These are phyloP conservation scores for Magnolia changhungtana DNA, from an alignment of 164 flowering plant genomes.

Conservation along the genomic window DNA sequence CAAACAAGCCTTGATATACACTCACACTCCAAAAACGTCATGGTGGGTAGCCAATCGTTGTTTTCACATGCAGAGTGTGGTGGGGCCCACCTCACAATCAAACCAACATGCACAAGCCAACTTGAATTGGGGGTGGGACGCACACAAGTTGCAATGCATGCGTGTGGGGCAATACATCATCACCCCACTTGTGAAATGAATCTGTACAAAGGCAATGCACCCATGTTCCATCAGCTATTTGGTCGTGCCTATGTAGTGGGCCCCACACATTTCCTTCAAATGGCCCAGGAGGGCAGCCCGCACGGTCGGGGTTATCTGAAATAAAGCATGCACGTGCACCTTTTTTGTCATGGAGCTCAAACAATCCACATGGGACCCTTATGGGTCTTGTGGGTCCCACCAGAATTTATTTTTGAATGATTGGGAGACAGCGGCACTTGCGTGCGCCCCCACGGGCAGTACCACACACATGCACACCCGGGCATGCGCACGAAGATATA, in stretches of 20 bases:
- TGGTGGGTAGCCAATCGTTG: slow-evolving; percentile 21
- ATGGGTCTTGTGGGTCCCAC: slow-evolving; percentile 3
- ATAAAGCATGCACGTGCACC: slow-evolving; percentile 9
- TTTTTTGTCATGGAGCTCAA: not conserved
- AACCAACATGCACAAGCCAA: not conserved
- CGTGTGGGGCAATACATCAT: not conserved
- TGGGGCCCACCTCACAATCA: slow-evolving; percentile 2
- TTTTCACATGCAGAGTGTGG: slow-evolving; percentile 6
- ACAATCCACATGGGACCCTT: slow-evolving; percentile 1
- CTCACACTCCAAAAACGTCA: not conserved
- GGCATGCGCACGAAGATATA: not conserved
- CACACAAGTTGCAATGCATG: not conserved
- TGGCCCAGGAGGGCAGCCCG: not conserved
- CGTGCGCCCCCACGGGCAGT: not conserved
- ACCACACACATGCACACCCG: not conserved
- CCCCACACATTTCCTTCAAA: not conserved
- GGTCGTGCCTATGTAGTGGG: not conserved
- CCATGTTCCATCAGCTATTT: not conserved
- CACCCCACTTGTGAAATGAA: not conserved
- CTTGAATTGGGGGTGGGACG: not conserved
- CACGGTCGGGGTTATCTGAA: not conserved
- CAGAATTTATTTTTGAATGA: not conserved
- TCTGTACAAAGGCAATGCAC: not conserved
- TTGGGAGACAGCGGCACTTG: not conserved
- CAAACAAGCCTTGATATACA: slow-evolving; percentile 18